These are phyloP conservation scores for Acaromyces ingoldii DNA, from an alignment of 1,284 basidiomycete species.

Conservation along the genomic window DNA sequence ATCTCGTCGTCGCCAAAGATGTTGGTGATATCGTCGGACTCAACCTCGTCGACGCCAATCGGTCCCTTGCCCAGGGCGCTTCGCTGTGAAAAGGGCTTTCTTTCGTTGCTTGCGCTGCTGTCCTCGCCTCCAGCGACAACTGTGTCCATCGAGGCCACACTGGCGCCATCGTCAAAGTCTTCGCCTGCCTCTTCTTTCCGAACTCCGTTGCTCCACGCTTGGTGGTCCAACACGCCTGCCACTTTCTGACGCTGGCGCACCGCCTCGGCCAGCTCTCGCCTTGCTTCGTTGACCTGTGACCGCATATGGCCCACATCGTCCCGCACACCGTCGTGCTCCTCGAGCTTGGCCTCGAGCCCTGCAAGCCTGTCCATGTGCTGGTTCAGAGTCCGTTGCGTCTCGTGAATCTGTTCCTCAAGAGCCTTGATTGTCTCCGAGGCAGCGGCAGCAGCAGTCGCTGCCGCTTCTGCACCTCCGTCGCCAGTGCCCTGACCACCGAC, in stretches of 20 bases:
- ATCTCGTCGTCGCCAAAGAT: not conserved
- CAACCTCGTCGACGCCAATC: slow-evolving; percentile 14
- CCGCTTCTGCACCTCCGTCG: too few relatives aligned
- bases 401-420: slow-evolving; percentile 75
- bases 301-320: slow-evolving; percentile 63
- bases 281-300: slow-evolving; percentile 50
- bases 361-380: slow-evolving; percentile 79
- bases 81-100: not conserved
- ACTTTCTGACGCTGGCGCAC: too few relatives aligned
- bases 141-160: slow-evolving; percentile 42
- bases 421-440: slow-evolving; percentile 49
- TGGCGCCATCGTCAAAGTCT: slow-evolving; percentile 43
- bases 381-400: slow-evolving; percentile 75
- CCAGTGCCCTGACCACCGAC: slow-evolving; percentile 14
- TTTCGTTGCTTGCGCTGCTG: not conserved
- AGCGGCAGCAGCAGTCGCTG: slow-evolving; percentile 19
- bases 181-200: slow-evolving; percentile 6
- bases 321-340: slow-evolving; percentile 79
- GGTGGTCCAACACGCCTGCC: too few relatives aligned
- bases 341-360: slow-evolving; percentile 70
- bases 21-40: not conserved
- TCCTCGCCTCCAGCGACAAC: slow-evolving; percentile 20
- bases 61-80: slow-evolving; percentile 3
- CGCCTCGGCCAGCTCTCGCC: slow-evolving; percentile 32
- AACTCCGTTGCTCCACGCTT: too few relatives aligned